Conservation (phyloP, 1,284 basidiomycete genomes). For the Nidula niveotomentosa region DNA sequence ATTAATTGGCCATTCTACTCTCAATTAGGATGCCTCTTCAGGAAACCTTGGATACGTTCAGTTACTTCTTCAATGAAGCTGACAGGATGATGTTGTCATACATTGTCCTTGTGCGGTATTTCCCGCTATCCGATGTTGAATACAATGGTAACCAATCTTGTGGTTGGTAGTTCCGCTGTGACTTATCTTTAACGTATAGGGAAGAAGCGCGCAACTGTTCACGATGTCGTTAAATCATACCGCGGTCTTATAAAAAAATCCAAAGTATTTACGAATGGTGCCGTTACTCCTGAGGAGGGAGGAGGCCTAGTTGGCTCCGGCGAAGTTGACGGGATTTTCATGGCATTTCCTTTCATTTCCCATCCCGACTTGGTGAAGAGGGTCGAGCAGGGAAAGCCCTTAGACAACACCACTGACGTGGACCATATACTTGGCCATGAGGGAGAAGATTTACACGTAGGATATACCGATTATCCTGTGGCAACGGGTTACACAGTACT, state of each 20-base stretch:
- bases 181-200: slow-evolving; percentile 8
- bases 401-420: slow-evolving; percentile 18
- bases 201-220: slow-evolving; percentile 18
- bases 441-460: not conserved
- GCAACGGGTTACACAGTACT: too few species aligned
- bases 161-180: not conserved
- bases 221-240: slow-evolving; percentile 30
- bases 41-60: slow-evolving; percentile 32
- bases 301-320: slow-evolving; percentile 17
- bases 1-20: not conserved
- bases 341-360: slow-evolving; percentile 25
- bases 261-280: slow-evolving; percentile 25
- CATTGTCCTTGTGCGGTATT: not conserved
- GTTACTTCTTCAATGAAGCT: slow-evolving; percentile 28
- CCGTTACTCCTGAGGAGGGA: slow-evolving; percentile 27
- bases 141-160: not conserved
- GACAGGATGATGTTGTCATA: slow-evolving; percentile 8
- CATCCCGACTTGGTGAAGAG: slow-evolving; percentile 31
- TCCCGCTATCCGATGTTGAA: not conserved
- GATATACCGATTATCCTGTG: not conserved
- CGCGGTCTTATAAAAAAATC: slow-evolving; percentile 25
- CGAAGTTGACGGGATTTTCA: slow-evolving; percentile 24
- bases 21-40: slow-evolving; percentile 33
- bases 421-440: slow-evolving; percentile 5
- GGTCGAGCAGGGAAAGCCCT: slow-evolving; percentile 22